Evolutionary conservation across 441 rosid species (phyloP), one percentile per base, ranked within the genome.

Genomic region (Aquilaria agallochum): DNA sequence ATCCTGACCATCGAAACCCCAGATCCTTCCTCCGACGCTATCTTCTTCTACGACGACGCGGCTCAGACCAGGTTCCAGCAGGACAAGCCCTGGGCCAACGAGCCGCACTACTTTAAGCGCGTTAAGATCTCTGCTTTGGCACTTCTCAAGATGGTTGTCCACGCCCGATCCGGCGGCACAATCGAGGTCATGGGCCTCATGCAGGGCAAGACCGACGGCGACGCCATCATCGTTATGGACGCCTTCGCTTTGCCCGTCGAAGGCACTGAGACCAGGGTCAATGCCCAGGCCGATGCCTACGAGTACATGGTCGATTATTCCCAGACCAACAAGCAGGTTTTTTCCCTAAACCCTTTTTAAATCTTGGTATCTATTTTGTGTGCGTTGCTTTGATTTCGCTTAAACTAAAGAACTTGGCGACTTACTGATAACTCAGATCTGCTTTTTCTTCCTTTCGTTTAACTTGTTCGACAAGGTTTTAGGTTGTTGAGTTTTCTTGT

Each of bases 81-180:
- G 73, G 97, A 92, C 68, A 92, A 83, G 83, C 99, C 98, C 13
- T 95, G 99, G 99, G 66, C 86, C 48, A 80, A 78, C 49, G 99
- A 92, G 46, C 98, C 96, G 12, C 90, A 95, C 84, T 92, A 83
- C 83, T 95, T 95, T 82, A 83, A 95, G 74, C 95, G 96, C 62
- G 99, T 95, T 9, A 91, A 81, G 80, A 88, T 95, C 82, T 95
- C 98, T 5, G 99, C 99, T 1, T 96, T 95, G 42, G 99, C 98
- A 5, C 85, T 95, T 30, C 89, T 92, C 13, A 95, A 95, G 87
- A 95, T 95, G 99, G 99, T 92, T 9, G 98, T 95, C 11, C 99
- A 95, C 80, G 97, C 99, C 34, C 97, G 99, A 72, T 92, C 99
- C 30, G 99, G 99, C n/a, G 99, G 99, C 42, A 95, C 91, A 71